Base-by-base conservation (phyloP, 306 rosid genomes). In the Vigna mungo region DNA sequence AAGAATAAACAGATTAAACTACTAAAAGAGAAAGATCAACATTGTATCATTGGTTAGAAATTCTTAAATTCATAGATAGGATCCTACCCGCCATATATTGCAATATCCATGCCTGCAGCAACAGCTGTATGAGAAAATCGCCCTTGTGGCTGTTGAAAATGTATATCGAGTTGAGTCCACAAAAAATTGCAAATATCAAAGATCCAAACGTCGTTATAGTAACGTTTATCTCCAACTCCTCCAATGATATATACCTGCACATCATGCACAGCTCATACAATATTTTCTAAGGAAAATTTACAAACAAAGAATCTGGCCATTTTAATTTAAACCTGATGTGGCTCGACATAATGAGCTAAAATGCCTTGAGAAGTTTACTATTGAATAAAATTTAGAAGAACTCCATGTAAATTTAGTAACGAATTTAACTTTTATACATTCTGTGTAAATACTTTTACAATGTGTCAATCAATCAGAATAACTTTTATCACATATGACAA, bases 61-160 rank as follows among this genome's bases (percentile, higher is more conserved):
- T 16, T 10, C 55, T 63, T 16, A 9, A 23, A 60, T 18, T 3
- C 16, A 17, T 21, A 10, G 36, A 58, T 8, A 43, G 58, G 64
- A 68, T 68, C 52, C 23, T 82, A 92, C 96, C 96, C 96, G 70
- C 97, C 97, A 71, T 88, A 92, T 65, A 92, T 62, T 49, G 80
- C 91, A 64, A 92, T 83, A 79, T 87, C 87, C 16, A 62, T 80
- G 77, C 85, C 91, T n/a, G 88, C 82, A 68, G 86, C 87, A 80
- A 90, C 87, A 5, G 97, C 96, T 4, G 96, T 87, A 69, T 92
- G 97, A 80, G 97, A 92, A 84, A 90, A 92, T 43, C 96, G 86
- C 55, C 97, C 96, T 73, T 85, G 96, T 8, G 96, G 96, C 46
- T 53, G 86, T 13, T 88, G 96, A 77, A 96, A 90, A 5, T 88